Percentiles rank a stretch among this genome's conserved stretches.
phyloP scores from a whole-genome alignment of 176 grass and related monocot species.

The Aechmea fasciata region DNA sequence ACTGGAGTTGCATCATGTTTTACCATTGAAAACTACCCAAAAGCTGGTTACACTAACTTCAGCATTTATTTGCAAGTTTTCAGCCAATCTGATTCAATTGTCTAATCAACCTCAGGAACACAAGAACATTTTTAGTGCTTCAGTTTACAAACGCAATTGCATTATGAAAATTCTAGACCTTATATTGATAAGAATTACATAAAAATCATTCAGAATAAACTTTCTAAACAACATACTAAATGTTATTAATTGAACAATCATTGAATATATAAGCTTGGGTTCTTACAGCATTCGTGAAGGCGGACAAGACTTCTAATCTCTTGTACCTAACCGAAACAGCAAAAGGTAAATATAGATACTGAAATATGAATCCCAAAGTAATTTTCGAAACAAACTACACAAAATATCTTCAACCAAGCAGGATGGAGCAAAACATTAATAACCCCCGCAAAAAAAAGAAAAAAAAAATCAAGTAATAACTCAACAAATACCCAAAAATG shows the following conservation, averaged over 20 bases:
- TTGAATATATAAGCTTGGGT: conserved; percentile 3
- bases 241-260: neutral
- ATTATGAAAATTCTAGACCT: too few species aligned
- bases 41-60: neutral
- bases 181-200: neutral
- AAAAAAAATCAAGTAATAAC: neutral
- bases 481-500: neutral
- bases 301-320: conserved; percentile 80
- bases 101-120: neutral
- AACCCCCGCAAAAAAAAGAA: neutral
- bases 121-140: neutral
- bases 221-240: neutral
- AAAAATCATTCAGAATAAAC: neutral
- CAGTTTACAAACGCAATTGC: neutral
- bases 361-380: neutral
- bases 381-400: neutral
- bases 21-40: neutral
- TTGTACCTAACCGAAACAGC: conserved; percentile 53
- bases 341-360: neutral
- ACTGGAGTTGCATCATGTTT: neutral
- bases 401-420: neutral
- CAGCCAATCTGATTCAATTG: neutral
- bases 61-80: neutral
- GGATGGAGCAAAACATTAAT: neutral
- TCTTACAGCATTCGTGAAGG: conserved; percentile 95